These are phyloP conservation scores for Actinidia polygama DNA, from an alignment of 179 eudicot species.

Conservation along the genomic window DNA sequence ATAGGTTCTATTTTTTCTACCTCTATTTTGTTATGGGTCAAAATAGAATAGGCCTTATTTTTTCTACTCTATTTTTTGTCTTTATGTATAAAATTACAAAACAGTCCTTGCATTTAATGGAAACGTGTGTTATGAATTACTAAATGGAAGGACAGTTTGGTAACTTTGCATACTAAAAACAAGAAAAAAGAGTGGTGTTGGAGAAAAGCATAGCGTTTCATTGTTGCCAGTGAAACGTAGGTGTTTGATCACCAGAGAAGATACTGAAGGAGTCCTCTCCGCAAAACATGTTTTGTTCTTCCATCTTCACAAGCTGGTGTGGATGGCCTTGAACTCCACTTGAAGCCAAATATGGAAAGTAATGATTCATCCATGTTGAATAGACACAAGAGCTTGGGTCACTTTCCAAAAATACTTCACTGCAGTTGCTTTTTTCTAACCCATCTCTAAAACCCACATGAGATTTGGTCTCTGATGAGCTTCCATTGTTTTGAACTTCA, in stretches of 20 bases:
- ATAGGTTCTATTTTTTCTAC: too few relatives aligned
- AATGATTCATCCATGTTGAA: slow-evolving; percentile 26
- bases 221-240: slow-evolving; percentile 35
- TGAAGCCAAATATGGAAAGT: slow-evolving; percentile 31
- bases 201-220: background rate
- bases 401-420: slow-evolving; percentile 41
- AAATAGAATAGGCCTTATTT: too few relatives aligned
- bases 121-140: too few relatives aligned
- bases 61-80: too few relatives aligned
- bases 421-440: slow-evolving; percentile 44
- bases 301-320: slow-evolving; percentile 18
- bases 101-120: too few relatives aligned
- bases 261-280: slow-evolving; percentile 38
- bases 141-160: too few relatives aligned
- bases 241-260: slow-evolving; percentile 54
- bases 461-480: slow-evolving; percentile 11
- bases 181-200: too few relatives aligned
- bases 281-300: slow-evolving; percentile 27
- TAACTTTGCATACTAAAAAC: too few relatives aligned
- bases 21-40: too few relatives aligned
- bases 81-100: too few relatives aligned
- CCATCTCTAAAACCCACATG: slow-evolving; percentile 43
- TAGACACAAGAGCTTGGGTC: slow-evolving; percentile 22
- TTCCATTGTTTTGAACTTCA: background rate
- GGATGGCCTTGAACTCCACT: slow-evolving; percentile 15